phyloP scores from a whole-genome alignment of 208 protist genomes.

The Leishmania braziliensis region DNA sequence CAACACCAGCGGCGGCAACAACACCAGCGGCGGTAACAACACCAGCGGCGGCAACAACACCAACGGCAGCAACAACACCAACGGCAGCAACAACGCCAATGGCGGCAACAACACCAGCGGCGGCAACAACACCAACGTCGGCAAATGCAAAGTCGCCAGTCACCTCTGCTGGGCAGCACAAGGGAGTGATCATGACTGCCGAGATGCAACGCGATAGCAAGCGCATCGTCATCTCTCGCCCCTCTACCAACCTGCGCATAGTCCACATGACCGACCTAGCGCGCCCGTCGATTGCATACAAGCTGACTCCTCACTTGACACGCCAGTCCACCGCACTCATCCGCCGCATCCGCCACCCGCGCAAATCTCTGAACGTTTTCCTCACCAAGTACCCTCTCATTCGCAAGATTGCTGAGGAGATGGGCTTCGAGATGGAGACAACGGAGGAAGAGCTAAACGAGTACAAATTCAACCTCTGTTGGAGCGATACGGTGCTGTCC shows the following conservation, averaged over 20 bases:
- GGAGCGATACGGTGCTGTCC: constrained; percentile 93
- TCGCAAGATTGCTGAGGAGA: constrained; percentile 66
- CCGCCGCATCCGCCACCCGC: constrained; percentile 41
- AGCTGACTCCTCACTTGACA: constrained; percentile 36
- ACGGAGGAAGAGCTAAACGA: constrained; percentile 78
- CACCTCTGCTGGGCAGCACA: not conserved
- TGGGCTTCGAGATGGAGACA: constrained; percentile 79
- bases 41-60: too few species aligned
- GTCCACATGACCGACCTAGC: constrained; percentile 45
- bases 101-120: not conserved
- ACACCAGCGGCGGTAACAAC: too few species aligned
- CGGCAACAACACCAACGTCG: not conserved
- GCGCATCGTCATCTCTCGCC: constrained; percentile 25
- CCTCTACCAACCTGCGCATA: constrained; percentile 15
- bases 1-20: too few species aligned
- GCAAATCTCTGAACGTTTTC: constrained; percentile 70
- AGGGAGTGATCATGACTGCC: constrained; percentile 5
- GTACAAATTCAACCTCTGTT: constrained; percentile 94
- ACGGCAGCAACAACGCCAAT: too few species aligned
- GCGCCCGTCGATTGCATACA: constrained; percentile 47
- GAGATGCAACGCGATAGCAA: constrained; percentile 19
- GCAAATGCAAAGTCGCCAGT: not conserved
- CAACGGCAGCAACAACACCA: too few species aligned
- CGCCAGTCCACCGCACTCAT: constrained; percentile 23
- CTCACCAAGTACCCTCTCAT: constrained; percentile 88